Percentiles rank a stretch among this genome's conserved stretches.
phyloP scores from a whole-genome alignment of 805 yeast species.

The Candida schatavii region DNA sequence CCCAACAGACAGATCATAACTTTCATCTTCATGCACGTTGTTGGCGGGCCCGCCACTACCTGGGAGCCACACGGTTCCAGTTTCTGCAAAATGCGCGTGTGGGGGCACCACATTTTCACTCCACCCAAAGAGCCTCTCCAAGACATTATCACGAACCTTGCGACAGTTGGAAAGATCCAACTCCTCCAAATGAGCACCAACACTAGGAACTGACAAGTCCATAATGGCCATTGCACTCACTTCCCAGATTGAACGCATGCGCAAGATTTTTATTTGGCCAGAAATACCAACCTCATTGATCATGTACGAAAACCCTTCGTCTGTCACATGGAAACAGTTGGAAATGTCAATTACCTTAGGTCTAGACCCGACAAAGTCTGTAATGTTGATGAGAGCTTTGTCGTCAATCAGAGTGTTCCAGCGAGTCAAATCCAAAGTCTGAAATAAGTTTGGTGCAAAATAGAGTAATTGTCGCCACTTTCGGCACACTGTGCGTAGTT shows the following conservation, averaged over 20 bases:
- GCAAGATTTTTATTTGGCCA: constrained; percentile 53
- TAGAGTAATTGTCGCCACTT: constrained; percentile 68
- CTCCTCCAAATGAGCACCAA: constrained; percentile 56
- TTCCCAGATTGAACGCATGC: constrained; percentile 74
- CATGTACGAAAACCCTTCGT: constrained; percentile 68
- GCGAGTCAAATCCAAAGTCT: constrained; percentile 52
- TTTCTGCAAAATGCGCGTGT: not conserved
- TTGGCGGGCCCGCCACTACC: not conserved
- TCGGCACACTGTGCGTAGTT: constrained; percentile 53
- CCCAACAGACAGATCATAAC: constrained; percentile 35
- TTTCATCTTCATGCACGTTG: constrained; percentile 6
- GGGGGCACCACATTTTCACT: constrained; percentile 13
- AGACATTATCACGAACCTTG: constrained; percentile 67
- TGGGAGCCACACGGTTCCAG: not conserved
- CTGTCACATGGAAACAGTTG: constrained; percentile 75
- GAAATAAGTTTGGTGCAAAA: constrained; percentile 53
- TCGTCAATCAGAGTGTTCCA: constrained; percentile 65
- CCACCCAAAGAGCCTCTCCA: constrained; percentile 68
- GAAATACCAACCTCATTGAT: constrained; percentile 68
- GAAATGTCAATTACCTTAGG: constrained; percentile 62
- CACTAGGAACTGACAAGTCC: constrained; percentile 67
- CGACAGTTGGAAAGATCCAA: constrained; percentile 72
- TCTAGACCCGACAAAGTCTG: constrained; percentile 68
- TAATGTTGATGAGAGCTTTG: constrained; percentile 51
- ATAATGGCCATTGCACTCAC: constrained; percentile 77